Percentiles rank a stretch among this genome's conserved stretches.
Evolutionary conservation across 768 basidiomycete genomes (phyloP).

Genomic region (Amyloporia xantha): DNA sequence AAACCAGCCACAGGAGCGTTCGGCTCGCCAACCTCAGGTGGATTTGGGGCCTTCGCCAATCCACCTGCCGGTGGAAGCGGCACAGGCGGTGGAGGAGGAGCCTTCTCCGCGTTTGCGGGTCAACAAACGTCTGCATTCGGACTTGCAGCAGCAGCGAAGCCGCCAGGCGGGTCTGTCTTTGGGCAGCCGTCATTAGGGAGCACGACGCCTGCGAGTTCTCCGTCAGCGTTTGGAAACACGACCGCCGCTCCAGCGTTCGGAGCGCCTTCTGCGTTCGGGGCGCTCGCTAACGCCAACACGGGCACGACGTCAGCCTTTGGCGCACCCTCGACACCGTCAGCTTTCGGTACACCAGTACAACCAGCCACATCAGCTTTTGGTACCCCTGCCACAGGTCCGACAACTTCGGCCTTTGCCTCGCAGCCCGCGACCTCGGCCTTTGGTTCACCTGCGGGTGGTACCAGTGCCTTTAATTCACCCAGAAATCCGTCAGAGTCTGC

Average conservation of each 20-base stretch:
- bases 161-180: conserved; percentile 16
- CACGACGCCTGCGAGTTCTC: conserved; percentile 11
- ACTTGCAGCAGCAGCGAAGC: conserved; percentile 15
- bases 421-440: conserved; percentile 32
- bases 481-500: conserved; percentile 3
- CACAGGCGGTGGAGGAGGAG: conserved; percentile 27
- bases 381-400: not conserved
- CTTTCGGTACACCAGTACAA: conserved; percentile 1
- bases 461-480: conserved; percentile 22
- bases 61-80: not conserved
- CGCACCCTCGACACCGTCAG: not conserved
- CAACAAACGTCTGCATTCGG: conserved; percentile 22
- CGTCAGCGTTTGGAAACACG: conserved; percentile 12
- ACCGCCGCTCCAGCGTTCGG: conserved; percentile 12
- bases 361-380: conserved; percentile 7
- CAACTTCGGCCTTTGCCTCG: conserved; percentile 3
- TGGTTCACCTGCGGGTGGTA: conserved; percentile 18
- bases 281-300: conserved; percentile 2
- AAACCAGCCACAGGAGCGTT: conserved; percentile 16
- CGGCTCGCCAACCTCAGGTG: conserved; percentile 40
- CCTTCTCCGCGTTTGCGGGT: conserved; percentile 38
- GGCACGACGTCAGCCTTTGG: conserved; percentile 10
- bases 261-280: conserved; percentile 16
- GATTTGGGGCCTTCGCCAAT: conserved; percentile 38
- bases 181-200: conserved; percentile 16